Evolutionary conservation across 1,284 basidiomycete species (phyloP).

Genomic region (Singerocomus inundabilis): DNA sequence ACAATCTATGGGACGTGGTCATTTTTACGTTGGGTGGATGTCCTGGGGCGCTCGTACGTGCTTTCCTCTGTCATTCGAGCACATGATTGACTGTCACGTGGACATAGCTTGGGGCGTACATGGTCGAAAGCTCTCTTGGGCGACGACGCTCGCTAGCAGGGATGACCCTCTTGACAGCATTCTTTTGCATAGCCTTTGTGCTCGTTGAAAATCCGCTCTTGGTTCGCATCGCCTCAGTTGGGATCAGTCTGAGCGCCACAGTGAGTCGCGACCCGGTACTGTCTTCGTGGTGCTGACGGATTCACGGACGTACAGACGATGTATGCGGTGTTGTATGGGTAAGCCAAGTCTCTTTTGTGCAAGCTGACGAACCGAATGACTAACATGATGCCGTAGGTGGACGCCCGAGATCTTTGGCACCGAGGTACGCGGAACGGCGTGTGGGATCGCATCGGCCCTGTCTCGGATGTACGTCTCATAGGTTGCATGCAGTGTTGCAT

Average conservation of each 20-base stretch:
- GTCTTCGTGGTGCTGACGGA: neutral
- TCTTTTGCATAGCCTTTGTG: constrained; percentile 77
- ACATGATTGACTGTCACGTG: constrained; percentile 4
- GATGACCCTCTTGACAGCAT: constrained; percentile 79
- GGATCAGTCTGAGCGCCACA: constrained; percentile 80
- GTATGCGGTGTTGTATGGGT: constrained; percentile 89
- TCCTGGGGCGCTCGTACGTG: constrained; percentile 76
- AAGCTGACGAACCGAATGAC: neutral
- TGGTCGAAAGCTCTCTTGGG: constrained; percentile 81
- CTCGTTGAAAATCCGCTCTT: constrained; percentile 59
- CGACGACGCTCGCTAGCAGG: constrained; percentile 76
- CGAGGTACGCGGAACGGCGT: constrained; percentile 86
- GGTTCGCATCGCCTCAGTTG: constrained; percentile 75
- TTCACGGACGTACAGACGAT: constrained; percentile 54
- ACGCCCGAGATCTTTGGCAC: constrained; percentile 90
- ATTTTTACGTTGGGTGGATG: constrained; percentile 84
- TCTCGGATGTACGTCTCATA: constrained; percentile 72
- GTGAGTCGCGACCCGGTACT: constrained; percentile 40
- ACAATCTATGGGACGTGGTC: constrained; percentile 79
- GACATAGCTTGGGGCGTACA: constrained; percentile 79
- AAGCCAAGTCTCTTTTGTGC: constrained; percentile 10
- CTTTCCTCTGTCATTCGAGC: constrained; percentile 1
- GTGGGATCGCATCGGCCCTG: constrained; percentile 87
- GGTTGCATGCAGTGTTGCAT: neutral
- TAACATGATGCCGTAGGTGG: constrained; percentile 50